Evolutionary conservation across 805 yeast species (phyloP).

Genomic region (Wickerhamomyces mucosus): DNA sequence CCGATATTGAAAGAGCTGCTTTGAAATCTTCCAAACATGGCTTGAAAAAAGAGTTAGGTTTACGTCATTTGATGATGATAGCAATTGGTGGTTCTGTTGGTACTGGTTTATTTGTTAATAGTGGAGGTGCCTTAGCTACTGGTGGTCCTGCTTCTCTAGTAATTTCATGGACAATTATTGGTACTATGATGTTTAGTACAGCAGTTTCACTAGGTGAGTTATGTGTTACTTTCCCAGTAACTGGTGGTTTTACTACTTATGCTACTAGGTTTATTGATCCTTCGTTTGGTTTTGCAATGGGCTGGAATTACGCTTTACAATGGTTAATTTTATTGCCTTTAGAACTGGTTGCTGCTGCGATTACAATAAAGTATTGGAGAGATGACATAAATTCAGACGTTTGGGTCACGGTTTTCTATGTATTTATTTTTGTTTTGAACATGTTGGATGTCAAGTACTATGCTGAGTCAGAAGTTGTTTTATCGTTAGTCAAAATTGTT

Average conservation of each 20-base stretch:
- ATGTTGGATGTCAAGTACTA: conserved; percentile 42
- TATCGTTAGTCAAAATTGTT: conserved; percentile 35
- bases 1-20: conserved; percentile 30
- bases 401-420: conserved; percentile 47
- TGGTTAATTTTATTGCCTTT: conserved; percentile 47
- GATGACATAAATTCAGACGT: conserved; percentile 39
- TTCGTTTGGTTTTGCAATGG: conserved; percentile 43
- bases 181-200: conserved; percentile 49
- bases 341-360: conserved; percentile 50
- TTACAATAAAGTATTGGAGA: conserved; percentile 48
- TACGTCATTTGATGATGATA: conserved; percentile 69
- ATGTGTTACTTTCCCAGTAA: conserved; percentile 42
- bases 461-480: conserved; percentile 45
- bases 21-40: conserved; percentile 28
- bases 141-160: conserved; percentile 61
- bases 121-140: conserved; percentile 44
- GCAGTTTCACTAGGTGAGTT: conserved; percentile 48
- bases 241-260: conserved; percentile 43
- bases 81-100: conserved; percentile 70
- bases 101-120: conserved; percentile 60
- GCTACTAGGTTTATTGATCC: conserved; percentile 46
- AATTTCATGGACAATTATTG: conserved; percentile 44
- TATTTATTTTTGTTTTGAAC: conserved; percentile 36
- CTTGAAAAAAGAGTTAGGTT: conserved; percentile 20
- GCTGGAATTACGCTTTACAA: conserved; percentile 43